Evolutionary conservation across 768 basidiomycete genomes (phyloP), one percentile per base, ranked within the genome.

Genomic region (Rhizopogon salebrosus): DNA sequence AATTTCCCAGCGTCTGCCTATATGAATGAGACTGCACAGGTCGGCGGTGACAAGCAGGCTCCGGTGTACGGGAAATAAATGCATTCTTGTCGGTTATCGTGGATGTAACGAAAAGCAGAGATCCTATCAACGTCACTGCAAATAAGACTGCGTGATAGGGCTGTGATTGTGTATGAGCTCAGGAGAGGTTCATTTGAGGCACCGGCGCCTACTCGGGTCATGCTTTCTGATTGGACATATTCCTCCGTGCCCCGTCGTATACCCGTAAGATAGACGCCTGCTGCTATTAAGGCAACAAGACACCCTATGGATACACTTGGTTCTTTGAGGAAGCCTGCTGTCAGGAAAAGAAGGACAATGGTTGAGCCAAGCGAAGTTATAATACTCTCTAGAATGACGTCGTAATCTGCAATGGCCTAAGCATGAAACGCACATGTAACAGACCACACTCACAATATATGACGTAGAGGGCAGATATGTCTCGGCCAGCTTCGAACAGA

Each of bases 331-430:
- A 46, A 46, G 22, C 45, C 45, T 22, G 31, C 31, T 14, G 31
- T 46, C 20, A 46, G 31, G 20, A 22, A 13, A 14, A 46, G 22
- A 23, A 46, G 14, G 7, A 45, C 48, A 8, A 67, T 22, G 3
- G 61, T 60, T 16, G 64, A 54, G 34, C 62, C 54, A 22, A 63
- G 48, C 18, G 60, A 55, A 36, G 56, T 53, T 23, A 64, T 37
- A 18, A 67, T 58, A 14, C 64, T 64, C 48, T 65, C 64, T 3
- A 51, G 52, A 27, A 63, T 54, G 18, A 68, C 64, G 49, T 64
- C 67, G 48, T 66, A 62, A 35, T 64, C 74, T 75, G 35, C 11
- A 37, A n/a, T 23, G 8, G 14, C 22, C 14, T 23, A 37, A 29
- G n/a, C 10, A 46, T 49, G 41, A 53, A 26, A 51, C n/a, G 11